phyloP scores from a whole-genome alignment of 176 grass and related monocot species.

The Saccharum spontaneum region DNA sequence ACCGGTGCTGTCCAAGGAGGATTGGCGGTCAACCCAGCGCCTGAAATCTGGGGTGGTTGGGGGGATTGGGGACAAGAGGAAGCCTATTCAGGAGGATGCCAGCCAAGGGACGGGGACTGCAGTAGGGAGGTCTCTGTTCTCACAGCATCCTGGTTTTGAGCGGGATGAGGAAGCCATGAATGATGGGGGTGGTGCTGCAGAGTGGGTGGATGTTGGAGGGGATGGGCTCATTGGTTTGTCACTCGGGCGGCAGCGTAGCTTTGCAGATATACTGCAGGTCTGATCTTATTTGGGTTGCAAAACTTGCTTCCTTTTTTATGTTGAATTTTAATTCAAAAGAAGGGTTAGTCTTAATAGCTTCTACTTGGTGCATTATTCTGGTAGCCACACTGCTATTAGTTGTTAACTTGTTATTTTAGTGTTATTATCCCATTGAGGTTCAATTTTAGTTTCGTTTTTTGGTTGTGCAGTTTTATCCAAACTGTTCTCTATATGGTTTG shows the following conservation, averaged over 20 bases:
- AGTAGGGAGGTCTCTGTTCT: slow-evolving; percentile 51
- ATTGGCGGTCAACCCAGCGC: slow-evolving; percentile 83
- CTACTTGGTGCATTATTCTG: not conserved
- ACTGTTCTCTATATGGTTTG: not conserved
- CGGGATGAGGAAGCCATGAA: slow-evolving; percentile 37
- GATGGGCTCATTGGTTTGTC: slow-evolving; percentile 75
- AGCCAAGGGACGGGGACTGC: slow-evolving; percentile 32
- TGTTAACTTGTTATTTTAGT: slow-evolving; percentile 18
- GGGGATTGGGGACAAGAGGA: slow-evolving; percentile 81
- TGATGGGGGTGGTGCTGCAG: slow-evolving; percentile 39
- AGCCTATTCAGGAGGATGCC: slow-evolving; percentile 30
- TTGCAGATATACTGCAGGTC: slow-evolving; percentile 86
- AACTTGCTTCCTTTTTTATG: not conserved
- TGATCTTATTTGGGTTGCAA: slow-evolving; percentile 30
- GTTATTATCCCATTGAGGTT: not conserved
- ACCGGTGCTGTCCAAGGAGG: slow-evolving; percentile 85
- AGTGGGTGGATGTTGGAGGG: slow-evolving; percentile 63
- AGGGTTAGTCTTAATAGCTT: slow-evolving; percentile 5
- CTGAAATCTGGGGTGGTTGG: slow-evolving; percentile 59
- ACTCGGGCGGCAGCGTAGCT: slow-evolving; percentile 72
- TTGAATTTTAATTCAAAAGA: slow-evolving; percentile 7
- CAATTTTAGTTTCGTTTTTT: not conserved
- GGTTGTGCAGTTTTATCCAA: not conserved
- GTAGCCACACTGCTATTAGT: not conserved
- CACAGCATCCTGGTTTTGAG: slow-evolving; percentile 53